Evolutionary conservation across 1,284 basidiomycete species (phyloP).

Genomic region (Testicularia cyperi): DNA sequence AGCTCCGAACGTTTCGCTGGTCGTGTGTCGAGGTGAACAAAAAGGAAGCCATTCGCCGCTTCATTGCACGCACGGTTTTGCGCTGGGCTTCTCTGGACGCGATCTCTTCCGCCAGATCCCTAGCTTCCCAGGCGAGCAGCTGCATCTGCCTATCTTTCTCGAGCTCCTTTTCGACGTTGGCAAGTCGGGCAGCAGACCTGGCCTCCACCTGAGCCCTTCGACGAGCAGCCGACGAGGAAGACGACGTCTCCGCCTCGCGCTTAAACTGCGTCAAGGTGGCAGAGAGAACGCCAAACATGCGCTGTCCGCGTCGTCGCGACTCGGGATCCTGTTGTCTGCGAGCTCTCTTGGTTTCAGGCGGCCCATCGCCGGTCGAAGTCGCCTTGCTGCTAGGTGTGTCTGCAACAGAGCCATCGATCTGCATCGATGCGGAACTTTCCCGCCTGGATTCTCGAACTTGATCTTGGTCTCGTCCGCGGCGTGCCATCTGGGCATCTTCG

Average conservation of each 20-base stretch:
- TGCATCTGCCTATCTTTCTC: background rate
- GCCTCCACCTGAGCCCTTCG: constrained; percentile 13
- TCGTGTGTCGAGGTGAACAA: constrained; percentile 11
- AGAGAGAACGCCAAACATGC: constrained; percentile 19
- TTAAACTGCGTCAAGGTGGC: constrained; percentile 22
- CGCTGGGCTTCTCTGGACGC: constrained; percentile 9
- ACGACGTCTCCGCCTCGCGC: constrained; percentile 12
- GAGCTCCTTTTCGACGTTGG: background rate
- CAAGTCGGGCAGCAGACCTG: constrained; percentile 2
- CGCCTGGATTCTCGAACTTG: too few relatives aligned
- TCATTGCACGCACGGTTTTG: constrained; percentile 9
- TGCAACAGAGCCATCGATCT: too few relatives aligned
- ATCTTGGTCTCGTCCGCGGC: too few relatives aligned
- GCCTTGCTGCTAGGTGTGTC: too few relatives aligned
- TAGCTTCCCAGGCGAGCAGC: constrained; percentile 11
- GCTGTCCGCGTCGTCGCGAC: constrained; percentile 3
- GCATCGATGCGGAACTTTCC: too few relatives aligned
- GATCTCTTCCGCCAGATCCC: constrained; percentile 11
- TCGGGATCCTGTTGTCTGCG: constrained; percentile 2
- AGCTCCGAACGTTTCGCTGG: background rate
- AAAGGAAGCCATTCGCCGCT: constrained; percentile 23
- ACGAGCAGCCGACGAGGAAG: background rate
- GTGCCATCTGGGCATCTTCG: too few relatives aligned
- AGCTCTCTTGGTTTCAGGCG: background rate
- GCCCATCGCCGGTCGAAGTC: too few relatives aligned